Evolutionary conservation across 305 asterid genomes (phyloP), one percentile per base, ranked within the genome.

Genomic region (Salvia sclarea): DNA sequence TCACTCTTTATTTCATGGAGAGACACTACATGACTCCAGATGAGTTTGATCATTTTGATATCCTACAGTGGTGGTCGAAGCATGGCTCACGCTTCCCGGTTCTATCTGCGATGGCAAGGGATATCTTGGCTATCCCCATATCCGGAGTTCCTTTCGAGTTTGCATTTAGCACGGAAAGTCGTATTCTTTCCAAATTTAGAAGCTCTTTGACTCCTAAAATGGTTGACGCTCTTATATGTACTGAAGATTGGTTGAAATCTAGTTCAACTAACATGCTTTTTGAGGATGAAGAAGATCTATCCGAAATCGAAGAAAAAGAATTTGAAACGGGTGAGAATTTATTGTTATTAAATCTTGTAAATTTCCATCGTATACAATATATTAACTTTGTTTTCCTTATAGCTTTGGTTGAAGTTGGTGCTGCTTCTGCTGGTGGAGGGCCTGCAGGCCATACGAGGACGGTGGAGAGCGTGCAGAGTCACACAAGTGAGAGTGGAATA

Each of bases 101-200:
- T 20, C 1, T 61, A 13, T 10, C 66, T 18, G 4, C 3, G 12
- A 18, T 61, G 35, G 35, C 37, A 37, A 45, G 18, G 6, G 58
- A 45, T 47, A 10, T 61, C 25, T 61, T 61, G 54, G 67, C 13
- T 3, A 61, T 61, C 4, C 67, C 67, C 0, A 41, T 61, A 18
- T 61, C 50, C 1, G 40, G 11, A 11, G 52, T 60, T 17, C 52
- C 66, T 18, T 37, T 11, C 0, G 55, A 61, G 67, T 61, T 14
- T 11, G 40, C 67, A 0, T 61, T 43, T 22, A 43, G 67, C 54
- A 21, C 24, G 5, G 8, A 40, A 22, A 28, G 68, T 22, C 22
- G 55, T 6, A 41, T 24, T 12, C 10, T 62, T 1, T 13, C n/a
- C 7, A 6, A 11, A 1, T 43, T 20, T 44, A 12, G 56, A 24